Percentiles rank a stretch among this genome's conserved stretches.
Conservation (phyloP, 306 rosid genomes). For the Gillenia trifoliata region DNA sequence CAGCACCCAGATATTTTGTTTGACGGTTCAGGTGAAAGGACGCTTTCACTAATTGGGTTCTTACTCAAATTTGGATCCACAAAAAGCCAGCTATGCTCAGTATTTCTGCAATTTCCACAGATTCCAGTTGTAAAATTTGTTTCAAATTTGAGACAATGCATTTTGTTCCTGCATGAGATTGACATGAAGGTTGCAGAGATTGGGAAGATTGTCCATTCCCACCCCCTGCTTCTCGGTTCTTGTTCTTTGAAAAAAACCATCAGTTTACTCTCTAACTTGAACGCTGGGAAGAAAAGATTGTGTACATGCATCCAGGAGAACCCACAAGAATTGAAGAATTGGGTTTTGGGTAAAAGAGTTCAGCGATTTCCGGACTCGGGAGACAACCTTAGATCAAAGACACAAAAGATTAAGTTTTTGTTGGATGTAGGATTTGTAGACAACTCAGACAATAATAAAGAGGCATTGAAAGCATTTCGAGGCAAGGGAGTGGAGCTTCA, state of each 20-base stretch:
- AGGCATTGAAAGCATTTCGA: constrained; percentile 40
- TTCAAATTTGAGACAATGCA: constrained; percentile 48
- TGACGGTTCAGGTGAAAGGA: constrained; percentile 54
- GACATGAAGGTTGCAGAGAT: constrained; percentile 56
- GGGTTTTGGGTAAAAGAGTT: constrained; percentile 50
- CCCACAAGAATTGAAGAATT: constrained; percentile 54
- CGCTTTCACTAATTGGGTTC: constrained; percentile 50
- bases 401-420: constrained; percentile 50
- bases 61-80: constrained; percentile 58
- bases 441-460: constrained; percentile 40
- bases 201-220: constrained; percentile 46
- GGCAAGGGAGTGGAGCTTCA: constrained; percentile 80
- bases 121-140: constrained; percentile 42
- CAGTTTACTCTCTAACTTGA: constrained; percentile 46
- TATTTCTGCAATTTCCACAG: constrained; percentile 57
- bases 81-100: constrained; percentile 27
- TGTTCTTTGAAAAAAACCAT: constrained; percentile 43
- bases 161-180: constrained; percentile 46
- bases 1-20: constrained; percentile 47
- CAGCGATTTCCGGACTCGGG: constrained; percentile 28
- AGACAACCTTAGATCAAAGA: constrained; percentile 21
- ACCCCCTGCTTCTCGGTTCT: constrained; percentile 51
- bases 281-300: constrained; percentile 59
- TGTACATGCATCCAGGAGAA: constrained; percentile 42
- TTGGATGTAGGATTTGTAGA: constrained; percentile 51